Conservation (phyloP, 2,329 filamentous ascomycete species). For the Ophiostoma tasmaniense region DNA sequence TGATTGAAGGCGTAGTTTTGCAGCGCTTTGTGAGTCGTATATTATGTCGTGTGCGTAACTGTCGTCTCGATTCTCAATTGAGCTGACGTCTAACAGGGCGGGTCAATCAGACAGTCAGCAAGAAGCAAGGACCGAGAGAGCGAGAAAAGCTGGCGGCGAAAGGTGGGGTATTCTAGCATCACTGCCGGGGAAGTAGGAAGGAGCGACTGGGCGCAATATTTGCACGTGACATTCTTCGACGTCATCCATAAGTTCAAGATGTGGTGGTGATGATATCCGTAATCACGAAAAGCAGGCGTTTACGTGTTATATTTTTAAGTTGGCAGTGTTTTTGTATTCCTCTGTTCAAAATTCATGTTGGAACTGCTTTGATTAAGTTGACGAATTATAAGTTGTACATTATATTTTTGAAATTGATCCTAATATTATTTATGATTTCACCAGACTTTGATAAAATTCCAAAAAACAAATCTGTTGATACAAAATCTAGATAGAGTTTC, state of each 20-base stretch:
- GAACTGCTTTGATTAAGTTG: too few species aligned
- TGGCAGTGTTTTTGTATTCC: too few species aligned
- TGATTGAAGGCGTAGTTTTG: not conserved
- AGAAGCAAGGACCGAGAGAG: not conserved
- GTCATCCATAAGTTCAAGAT: not conserved
- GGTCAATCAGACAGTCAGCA: not conserved
- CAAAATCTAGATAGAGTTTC: too few species aligned
- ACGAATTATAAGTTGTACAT: too few species aligned
- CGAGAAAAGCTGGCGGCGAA: not conserved
- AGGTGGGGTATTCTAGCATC: not conserved
- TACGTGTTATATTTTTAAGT: not conserved
- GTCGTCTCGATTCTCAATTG: not conserved
- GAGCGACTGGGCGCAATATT: not conserved
- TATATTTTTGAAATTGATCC: too few species aligned
- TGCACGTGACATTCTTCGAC: not conserved
- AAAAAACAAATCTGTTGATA: too few species aligned
- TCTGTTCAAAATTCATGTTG: too few species aligned
- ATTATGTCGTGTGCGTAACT: not conserved
- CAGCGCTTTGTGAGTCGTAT: not conserved
- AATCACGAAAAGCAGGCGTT: not conserved
- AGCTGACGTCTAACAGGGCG: not conserved
- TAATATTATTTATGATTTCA: too few species aligned
- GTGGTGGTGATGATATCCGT: not conserved
- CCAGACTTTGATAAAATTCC: too few species aligned
- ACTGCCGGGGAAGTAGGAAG: not conserved